These are phyloP conservation scores for Taphrina flavorubra DNA, from an alignment of 1,139 yeast species.

Conservation along the genomic window DNA sequence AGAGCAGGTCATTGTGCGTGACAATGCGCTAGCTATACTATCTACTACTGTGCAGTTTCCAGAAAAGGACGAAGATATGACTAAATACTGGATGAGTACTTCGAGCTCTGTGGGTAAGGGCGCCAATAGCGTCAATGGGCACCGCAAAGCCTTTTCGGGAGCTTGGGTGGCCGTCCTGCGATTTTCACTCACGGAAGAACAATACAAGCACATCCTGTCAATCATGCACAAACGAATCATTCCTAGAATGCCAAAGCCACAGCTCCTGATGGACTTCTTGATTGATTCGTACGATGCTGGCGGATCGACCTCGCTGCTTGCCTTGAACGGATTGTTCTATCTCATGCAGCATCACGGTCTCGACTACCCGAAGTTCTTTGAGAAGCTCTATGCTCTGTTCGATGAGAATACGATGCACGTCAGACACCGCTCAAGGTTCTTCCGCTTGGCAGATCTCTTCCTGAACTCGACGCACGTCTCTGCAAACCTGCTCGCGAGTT, in stretches of 20 bases:
- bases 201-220: constrained; percentile 71
- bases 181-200: constrained; percentile 57
- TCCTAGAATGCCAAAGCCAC: constrained; percentile 80
- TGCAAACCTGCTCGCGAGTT: constrained; percentile 81
- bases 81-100: constrained; percentile 44
- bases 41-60: constrained; percentile 38
- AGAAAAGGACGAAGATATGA: constrained; percentile 40
- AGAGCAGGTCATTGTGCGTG: constrained; percentile 29
- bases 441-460: constrained; percentile 84
- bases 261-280: constrained; percentile 85
- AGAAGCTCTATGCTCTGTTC: constrained; percentile 77
- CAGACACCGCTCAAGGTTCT: constrained; percentile 81
- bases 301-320: constrained; percentile 57
- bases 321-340: constrained; percentile 85
- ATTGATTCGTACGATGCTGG: constrained; percentile 82
- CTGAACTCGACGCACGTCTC: constrained; percentile 87
- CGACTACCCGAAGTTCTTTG: constrained; percentile 90
- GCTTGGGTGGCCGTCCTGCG: constrained; percentile 67
- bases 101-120: constrained; percentile 31
- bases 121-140: constrained; percentile 51
- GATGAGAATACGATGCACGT: constrained; percentile 75
- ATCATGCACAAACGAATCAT: constrained; percentile 82
- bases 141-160: constrained; percentile 71
- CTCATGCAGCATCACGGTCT: constrained; percentile 80
- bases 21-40: constrained; percentile 41